These are phyloP conservation scores for Thalassiosira profunda DNA, from an alignment of 108 stramenopile species.

Conservation along the genomic window DNA sequence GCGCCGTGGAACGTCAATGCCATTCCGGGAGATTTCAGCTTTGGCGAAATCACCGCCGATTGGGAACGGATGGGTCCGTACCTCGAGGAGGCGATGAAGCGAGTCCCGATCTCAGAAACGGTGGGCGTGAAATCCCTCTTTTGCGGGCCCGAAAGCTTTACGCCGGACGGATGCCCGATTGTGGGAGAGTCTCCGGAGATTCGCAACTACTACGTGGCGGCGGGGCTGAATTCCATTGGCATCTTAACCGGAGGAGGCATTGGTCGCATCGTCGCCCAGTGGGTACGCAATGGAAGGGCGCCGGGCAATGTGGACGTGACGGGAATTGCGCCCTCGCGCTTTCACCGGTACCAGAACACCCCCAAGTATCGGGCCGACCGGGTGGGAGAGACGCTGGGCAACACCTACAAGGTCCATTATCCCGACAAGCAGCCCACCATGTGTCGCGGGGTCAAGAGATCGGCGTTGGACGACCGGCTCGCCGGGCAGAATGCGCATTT, in stretches of 20 bases:
- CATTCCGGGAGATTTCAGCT: conserved; percentile 61
- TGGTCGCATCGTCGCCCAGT: conserved; percentile 58
- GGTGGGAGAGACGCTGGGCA: conserved; percentile 60
- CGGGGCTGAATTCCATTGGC: conserved; percentile 80
- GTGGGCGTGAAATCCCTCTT: conserved; percentile 79
- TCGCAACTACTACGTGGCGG: conserved; percentile 70
- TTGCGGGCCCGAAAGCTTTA: conserved; percentile 87
- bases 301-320: conserved; percentile 66
- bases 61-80: conserved; percentile 85
- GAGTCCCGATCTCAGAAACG: conserved; percentile 53
- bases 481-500: conserved; percentile 45
- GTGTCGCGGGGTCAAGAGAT: conserved; percentile 53
- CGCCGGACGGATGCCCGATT: conserved; percentile 62
- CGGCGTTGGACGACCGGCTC: conserved; percentile 60
- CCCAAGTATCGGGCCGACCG: conserved; percentile 55
- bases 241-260: conserved; percentile 79
- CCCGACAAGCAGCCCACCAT: conserved; percentile 62
- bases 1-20: conserved; percentile 61
- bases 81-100: conserved; percentile 64
- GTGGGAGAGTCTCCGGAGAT: conserved; percentile 70
- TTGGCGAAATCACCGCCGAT: conserved; percentile 77
- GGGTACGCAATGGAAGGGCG: conserved; percentile 55
- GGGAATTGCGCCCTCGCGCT: conserved; percentile 61
- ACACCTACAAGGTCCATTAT: conserved; percentile 71
- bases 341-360: conserved; percentile 64